Evolutionary conservation across 202 grass and related monocot genomes (phyloP), one percentile per base, ranked within the genome.

Genomic region (Carex sylvatica): DNA sequence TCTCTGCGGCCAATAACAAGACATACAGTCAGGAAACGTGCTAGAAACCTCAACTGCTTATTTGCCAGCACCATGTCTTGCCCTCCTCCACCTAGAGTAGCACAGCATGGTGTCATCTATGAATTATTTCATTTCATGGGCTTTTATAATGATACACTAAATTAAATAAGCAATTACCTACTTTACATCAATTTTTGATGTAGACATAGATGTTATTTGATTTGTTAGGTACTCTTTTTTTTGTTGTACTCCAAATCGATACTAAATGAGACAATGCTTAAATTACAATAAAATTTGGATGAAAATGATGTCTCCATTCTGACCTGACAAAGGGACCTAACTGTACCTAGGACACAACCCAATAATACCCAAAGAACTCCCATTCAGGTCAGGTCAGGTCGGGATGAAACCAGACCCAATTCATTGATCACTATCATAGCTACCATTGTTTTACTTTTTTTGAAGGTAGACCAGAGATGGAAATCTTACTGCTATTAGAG

Each of bases 1-100:
- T 92, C 83, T 20, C 83, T 83, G 36, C 88, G 88, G 49, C 82
- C 75, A 69, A 97, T 90, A 66, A 94, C 87, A 65, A 97, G 92
- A 33, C 92, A 91, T 31, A 97, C 92, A 56, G 94, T 91, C 33
- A 97, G 80, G 79, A 94, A 97, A 87, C 92, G 89, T 70, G 94
- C 92, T 70, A 97, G 90, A 86, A 94, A 97, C 79, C 95, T 89
- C 70, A 97, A 88, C 83, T 97, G 95, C 82, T 97, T 97, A 84
- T 87, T 90, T 61, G 90, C 85, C 53, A 84, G 87, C 13, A 84
- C 88, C 59, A 74, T 68, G 5, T 89, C 87, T 75, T 89, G 87
- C 33, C 64, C 54, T 79, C 61, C 82, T 63, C 22, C 86, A 58
- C 51, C 81, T 61, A 66, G 33, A 55, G 20, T 47, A 68, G 49